Conservation (phyloP, 2,329 filamentous ascomycete genomes). For the Monilinia fructicola region DNA sequence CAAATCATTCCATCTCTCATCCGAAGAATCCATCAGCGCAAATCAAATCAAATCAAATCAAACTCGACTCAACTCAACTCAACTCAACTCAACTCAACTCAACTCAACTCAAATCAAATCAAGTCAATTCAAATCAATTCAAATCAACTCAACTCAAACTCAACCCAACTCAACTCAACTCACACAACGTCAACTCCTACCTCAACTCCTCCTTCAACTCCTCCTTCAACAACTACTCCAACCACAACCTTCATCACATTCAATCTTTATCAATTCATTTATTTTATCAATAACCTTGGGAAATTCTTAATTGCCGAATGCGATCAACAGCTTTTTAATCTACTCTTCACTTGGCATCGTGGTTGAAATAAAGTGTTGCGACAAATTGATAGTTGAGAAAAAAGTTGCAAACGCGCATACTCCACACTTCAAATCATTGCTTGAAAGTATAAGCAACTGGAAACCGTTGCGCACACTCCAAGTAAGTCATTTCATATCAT, state of each 20-base stretch:
- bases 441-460: background rate
- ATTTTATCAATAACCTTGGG: background rate
- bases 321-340: slow-evolving; percentile 11
- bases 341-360: slow-evolving; percentile 7
- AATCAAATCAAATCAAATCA: no score
- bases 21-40: background rate
- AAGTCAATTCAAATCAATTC: no score
- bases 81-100: no score
- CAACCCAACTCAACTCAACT: background rate
- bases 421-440: slow-evolving; percentile 9
- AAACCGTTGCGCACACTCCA: slow-evolving; percentile 8
- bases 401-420: slow-evolving; percentile 12
- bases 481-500: background rate
- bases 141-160: no score
- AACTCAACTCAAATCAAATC: no score
- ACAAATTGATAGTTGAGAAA: slow-evolving; percentile 3
- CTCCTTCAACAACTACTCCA: no score
- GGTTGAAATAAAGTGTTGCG: slow-evolving; percentile 18
- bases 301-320: slow-evolving; percentile 12
- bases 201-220: no score
- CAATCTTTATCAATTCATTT: background rate
- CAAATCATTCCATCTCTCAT: slow-evolving; percentile 5
- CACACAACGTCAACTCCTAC: no score
- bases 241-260: background rate
- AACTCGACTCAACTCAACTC: no score